A percentile compares a stretch with the other conserved stretches of the same genome.
Evolutionary conservation across 148 eudicot species (phyloP).

Genomic region (Cornus kousa): DNA sequence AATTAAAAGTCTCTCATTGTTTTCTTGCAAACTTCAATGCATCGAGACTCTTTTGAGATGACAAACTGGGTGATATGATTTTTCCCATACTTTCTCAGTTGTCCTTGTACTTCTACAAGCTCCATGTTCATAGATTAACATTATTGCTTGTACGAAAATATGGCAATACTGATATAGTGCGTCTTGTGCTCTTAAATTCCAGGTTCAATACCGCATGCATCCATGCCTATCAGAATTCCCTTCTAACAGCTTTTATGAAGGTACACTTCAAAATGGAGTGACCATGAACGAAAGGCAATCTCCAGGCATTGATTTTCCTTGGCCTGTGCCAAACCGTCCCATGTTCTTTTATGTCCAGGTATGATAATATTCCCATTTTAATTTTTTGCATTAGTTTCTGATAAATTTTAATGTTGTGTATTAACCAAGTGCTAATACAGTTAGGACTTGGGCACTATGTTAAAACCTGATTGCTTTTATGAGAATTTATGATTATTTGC

Average conservation of each 20-base stretch:
- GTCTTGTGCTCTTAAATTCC: conserved; percentile 11
- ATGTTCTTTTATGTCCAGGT: conserved; percentile 99
- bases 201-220: conserved; percentile 99
- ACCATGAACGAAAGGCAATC: conserved; percentile 93
- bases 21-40: not conserved
- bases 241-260: conserved; percentile 97
- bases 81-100: too few species aligned
- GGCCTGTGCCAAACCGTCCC: conserved; percentile 99
- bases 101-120: too few species aligned
- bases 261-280: conserved; percentile 98
- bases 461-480: not conserved
- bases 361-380: conserved; percentile 1
- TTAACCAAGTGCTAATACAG: not conserved
- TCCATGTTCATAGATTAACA: too few species aligned
- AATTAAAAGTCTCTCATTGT: not conserved
- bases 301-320: conserved; percentile 96
- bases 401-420: not conserved
- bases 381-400: not conserved
- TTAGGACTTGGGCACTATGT: not conserved
- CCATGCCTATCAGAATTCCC: conserved; percentile 97
- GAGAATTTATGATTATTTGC: not conserved
- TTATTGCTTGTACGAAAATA: too few species aligned
- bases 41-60: not conserved
- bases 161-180: not conserved
- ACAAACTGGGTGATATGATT: too few species aligned